Percentiles rank a stretch among this genome's conserved stretches.
Evolutionary conservation across 1,284 basidiomycete species (phyloP).

Genomic region (Leccinum huronense): DNA sequence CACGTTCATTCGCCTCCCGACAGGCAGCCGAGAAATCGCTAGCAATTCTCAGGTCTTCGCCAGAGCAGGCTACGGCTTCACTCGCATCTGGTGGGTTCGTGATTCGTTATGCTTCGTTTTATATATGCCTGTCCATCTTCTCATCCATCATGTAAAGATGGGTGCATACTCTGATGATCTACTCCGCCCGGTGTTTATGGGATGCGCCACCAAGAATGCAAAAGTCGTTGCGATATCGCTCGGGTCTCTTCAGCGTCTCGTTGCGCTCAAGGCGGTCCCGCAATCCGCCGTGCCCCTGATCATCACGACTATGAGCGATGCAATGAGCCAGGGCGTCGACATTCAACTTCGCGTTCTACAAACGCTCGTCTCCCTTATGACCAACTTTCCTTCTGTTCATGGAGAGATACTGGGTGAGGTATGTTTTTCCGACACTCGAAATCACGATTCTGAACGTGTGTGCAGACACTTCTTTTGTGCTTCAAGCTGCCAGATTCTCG

Average conservation of each 20-base stretch:
- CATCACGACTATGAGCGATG: slow-evolving; percentile 77
- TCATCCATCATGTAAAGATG: slow-evolving; percentile 49
- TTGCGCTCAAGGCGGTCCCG: slow-evolving; percentile 83
- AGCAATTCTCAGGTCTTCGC: slow-evolving; percentile 71
- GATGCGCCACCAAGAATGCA: slow-evolving; percentile 88
- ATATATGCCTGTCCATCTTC: slow-evolving; percentile 7
- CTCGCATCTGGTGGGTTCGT: slow-evolving; percentile 58
- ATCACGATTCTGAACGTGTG: slow-evolving; percentile 1
- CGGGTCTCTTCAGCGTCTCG: slow-evolving; percentile 88
- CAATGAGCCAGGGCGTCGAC: slow-evolving; percentile 91
- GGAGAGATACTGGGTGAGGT: slow-evolving; percentile 79
- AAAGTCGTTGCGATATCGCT: slow-evolving; percentile 94
- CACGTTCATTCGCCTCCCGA: background rate
- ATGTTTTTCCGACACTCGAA: slow-evolving; percentile 29
- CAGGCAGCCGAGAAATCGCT: slow-evolving; percentile 85
- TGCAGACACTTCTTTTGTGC: slow-evolving; percentile 82
- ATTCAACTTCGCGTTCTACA: slow-evolving; percentile 92
- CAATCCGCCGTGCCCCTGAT: slow-evolving; percentile 76
- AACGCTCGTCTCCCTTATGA: slow-evolving; percentile 85
- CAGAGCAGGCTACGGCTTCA: slow-evolving; percentile 64
- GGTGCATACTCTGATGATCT: slow-evolving; percentile 78
- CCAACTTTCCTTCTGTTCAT: slow-evolving; percentile 81
- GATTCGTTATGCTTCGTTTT: background rate
- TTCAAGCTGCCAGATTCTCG: slow-evolving; percentile 95
- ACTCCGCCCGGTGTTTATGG: slow-evolving; percentile 89